Evolutionary conservation across 345 rosid species (phyloP).

Genomic region (Eucalyptus curtisii): DNA sequence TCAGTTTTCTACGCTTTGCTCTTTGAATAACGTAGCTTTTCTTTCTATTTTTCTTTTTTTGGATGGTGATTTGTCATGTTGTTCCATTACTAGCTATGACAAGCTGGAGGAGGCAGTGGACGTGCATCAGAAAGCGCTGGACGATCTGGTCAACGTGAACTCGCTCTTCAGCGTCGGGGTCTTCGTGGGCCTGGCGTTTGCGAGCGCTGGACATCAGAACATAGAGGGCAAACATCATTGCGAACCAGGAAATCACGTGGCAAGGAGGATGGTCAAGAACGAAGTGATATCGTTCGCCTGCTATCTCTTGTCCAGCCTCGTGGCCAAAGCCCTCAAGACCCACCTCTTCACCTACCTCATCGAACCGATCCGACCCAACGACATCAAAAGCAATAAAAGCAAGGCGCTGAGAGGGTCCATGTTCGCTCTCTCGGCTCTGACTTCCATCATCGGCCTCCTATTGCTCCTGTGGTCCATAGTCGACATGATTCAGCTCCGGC

Average conservation of each 20-base stretch:
- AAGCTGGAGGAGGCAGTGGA: not conserved
- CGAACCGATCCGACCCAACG: too few species aligned
- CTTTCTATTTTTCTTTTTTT: too few species aligned
- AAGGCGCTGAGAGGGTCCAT: not conserved
- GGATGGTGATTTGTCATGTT: not conserved
- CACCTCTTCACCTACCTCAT: too few species aligned
- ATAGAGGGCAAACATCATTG: conserved; percentile 11
- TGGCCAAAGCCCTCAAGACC: conserved; percentile 24
- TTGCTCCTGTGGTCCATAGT: not conserved
- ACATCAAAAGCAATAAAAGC: accelerated
- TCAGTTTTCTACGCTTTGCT: not conserved
- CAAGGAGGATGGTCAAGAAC: not conserved
- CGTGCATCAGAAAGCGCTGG: conserved; percentile 3
- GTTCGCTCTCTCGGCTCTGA: not conserved
- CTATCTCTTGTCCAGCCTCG: conserved; percentile 22
- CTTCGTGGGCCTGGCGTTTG: conserved; percentile 20
- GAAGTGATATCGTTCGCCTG: conserved; percentile 20
- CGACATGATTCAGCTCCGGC: not conserved
- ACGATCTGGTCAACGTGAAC: conserved; percentile 23
- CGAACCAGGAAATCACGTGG: not conserved
- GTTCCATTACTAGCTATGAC: not conserved
- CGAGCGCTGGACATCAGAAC: not conserved
- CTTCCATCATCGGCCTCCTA: not conserved
- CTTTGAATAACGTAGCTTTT: not conserved
- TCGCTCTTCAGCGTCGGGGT: conserved; percentile 23